phyloP scores from a whole-genome alignment of 176 grass and related monocot species.

The Thinopyrum elongatum region DNA sequence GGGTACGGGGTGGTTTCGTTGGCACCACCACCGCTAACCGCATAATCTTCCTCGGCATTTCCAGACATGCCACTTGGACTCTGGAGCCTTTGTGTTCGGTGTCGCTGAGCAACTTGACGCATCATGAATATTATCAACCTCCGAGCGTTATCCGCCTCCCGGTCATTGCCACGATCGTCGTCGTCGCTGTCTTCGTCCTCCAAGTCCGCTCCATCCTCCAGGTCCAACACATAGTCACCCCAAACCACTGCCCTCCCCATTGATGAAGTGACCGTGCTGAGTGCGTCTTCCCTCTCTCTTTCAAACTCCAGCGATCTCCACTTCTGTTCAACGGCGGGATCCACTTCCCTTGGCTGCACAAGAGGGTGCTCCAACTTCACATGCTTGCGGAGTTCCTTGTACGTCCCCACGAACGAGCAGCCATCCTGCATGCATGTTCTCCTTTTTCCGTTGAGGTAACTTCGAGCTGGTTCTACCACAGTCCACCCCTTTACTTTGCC shows the following conservation, averaged over 20 bases:
- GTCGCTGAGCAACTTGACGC: slow-evolving; percentile 65
- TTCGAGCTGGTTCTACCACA: slow-evolving; percentile 79
- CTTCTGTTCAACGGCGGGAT: slow-evolving; percentile 79
- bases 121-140: slow-evolving; percentile 82
- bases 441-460: slow-evolving; percentile 80
- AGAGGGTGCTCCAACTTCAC: slow-evolving; percentile 80
- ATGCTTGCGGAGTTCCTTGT: slow-evolving; percentile 92
- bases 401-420: slow-evolving; percentile 80
- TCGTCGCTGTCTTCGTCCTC: slow-evolving; percentile 61
- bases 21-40: slow-evolving; percentile 29
- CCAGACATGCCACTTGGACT: slow-evolving; percentile 41
- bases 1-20: slow-evolving; percentile 41
- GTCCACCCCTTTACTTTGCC: slow-evolving; percentile 98
- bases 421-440: slow-evolving; percentile 94
- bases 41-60: slow-evolving; percentile 25
- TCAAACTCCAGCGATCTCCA: slow-evolving; percentile 88
- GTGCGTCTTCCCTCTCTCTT: slow-evolving; percentile 83
- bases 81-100: slow-evolving; percentile 61
- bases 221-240: slow-evolving; percentile 78
- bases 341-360: slow-evolving; percentile 74
- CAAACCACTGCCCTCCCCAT: slow-evolving; percentile 84
- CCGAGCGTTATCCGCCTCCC: slow-evolving; percentile 44
- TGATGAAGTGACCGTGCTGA: slow-evolving; percentile 81
- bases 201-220: slow-evolving; percentile 46
- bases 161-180: slow-evolving; percentile 40